A percentile compares a stretch with the other conserved stretches of the same genome.
phyloP scores from a whole-genome alignment of 2,329 filamentous ascomycete genomes.

The Penicillium palitans region DNA sequence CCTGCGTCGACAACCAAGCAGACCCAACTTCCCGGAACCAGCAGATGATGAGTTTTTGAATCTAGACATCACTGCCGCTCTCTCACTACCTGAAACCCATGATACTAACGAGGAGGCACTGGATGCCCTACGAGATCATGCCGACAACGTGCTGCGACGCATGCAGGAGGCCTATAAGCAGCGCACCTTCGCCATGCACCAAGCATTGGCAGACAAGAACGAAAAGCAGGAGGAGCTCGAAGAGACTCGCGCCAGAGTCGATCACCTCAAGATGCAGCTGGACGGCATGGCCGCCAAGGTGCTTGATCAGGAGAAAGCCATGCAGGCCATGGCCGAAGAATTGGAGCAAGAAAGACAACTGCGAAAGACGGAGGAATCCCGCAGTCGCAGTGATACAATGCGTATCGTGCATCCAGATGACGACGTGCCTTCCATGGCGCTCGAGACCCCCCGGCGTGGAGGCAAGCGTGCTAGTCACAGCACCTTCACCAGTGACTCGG shows the following conservation, averaged over 20 bases:
- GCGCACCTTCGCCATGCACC: conserved; percentile 51
- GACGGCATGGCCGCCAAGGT: conserved; percentile 60
- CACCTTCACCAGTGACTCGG: conserved; percentile 55
- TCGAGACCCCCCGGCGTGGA: conserved; percentile 36
- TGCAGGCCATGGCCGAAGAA: conserved; percentile 53
- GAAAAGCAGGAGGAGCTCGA: conserved; percentile 62
- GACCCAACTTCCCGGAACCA: conserved; percentile 33
- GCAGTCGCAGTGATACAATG: conserved; percentile 35
- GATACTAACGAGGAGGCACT: conserved; percentile 56
- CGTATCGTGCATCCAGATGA: conserved; percentile 34
- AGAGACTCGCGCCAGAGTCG: conserved; percentile 58
- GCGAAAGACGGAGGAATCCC: conserved; percentile 42
- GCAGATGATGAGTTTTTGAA: conserved; percentile 56
- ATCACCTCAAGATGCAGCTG: conserved; percentile 61
- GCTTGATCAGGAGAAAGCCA: conserved; percentile 57
- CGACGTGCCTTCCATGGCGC: conserved; percentile 37
- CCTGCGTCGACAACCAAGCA: conserved; percentile 35
- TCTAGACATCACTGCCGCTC: conserved; percentile 54
- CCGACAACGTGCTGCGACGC: conserved; percentile 54
- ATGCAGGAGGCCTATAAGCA: conserved; percentile 60
- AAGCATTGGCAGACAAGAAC: conserved; percentile 55
- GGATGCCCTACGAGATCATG: conserved; percentile 58
- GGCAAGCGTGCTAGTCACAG: conserved; percentile 42
- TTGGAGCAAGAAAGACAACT: conserved; percentile 47
- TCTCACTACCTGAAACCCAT: conserved; percentile 55